Base-by-base conservation (phyloP, 495 filamentous ascomycete genomes). In the Cercophora newfieldiana region DNA sequence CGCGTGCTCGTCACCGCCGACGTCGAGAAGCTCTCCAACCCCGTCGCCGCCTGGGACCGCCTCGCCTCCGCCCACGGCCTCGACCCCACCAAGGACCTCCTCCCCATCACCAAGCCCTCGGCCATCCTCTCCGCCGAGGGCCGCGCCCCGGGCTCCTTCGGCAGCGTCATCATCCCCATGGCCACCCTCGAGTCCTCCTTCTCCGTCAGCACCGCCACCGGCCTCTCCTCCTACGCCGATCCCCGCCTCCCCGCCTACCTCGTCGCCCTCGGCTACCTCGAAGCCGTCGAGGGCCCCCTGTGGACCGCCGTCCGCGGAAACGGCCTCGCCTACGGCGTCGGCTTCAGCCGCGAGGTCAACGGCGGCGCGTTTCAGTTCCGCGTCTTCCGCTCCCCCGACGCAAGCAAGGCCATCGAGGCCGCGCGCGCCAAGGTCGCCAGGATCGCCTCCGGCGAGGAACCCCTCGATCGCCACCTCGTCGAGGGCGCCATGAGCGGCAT, bases 171-270 rank as follows among this genome's bases (percentile, higher is more conserved):
- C 55, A 86, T 99, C 24, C 94, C 94, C 18, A 91, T 99, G 86
- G 87, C 91, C 1, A 91, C 94, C 6, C 90, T 97, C 61, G 95
- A 99, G 80, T 94, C 89, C n/a, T 96, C 92, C 3, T 98, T 90
- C 80, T 89, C 88, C 28, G 83, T 93, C 50, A 86, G 90, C 64
- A 89, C 91, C 19, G 85, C 86, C 50, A 84, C 84, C 21, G 95
- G 95, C 48, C 86, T 94, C 1, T 81, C 85, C 50, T 90, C 87
- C 0, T 92, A 89, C 71, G 82, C 85, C 49, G 88, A 97, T 69
- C 91, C 92, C 0, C 82, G 83, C 25, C 80, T 98, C 14, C 94
- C 95, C 1, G 89, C 96, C 1, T 81, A 95, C 55, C 83, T 97
- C 68, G 92, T 98, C 10, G 94, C 93, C 1, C 85, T 90, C 30